Evolutionary conservation across 176 grass and related monocot species (phyloP), one percentile per base, ranked within the genome.

Genomic region (Zoysia japonica): DNA sequence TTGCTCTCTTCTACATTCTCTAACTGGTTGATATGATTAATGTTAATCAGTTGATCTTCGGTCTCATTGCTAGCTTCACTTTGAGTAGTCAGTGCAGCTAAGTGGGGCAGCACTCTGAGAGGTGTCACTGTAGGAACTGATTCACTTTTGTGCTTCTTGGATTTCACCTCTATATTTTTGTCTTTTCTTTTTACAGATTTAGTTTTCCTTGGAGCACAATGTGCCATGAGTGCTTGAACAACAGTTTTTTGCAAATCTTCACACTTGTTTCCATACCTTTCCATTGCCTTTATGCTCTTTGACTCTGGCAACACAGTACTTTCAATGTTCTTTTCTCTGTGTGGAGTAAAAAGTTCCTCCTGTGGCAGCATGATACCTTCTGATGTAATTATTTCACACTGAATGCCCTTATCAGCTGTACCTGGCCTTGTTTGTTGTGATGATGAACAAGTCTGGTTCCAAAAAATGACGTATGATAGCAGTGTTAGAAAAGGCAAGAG

Each of bases 401-500:
- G 87, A 85, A 85, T 85, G 67, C 28, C 81, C 71, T 91, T 84
- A 77, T 91, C 85, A 4, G 77, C 89, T 4, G 85, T 84, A 68
- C 72, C 19, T 70, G 77, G 89, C 41, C 61, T 83, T 71, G 77
- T 78, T 11, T 57, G 62, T 61, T 87, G 71, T 46, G 47, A 63
- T 80, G 76, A 72, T 51, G 52, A 9, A 63, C 50, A 56, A 67
- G 60, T 20, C 80, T 91, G 55, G 55, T 57, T 57, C 76, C 59
- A 87, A 17, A 77, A 84, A 91, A 76, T 72, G 40, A 46, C 67
- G 6, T 35, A 74, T 4, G 14, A 68, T 66, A 38, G 78, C 63
- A 46, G 40, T 7, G 19, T 73, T 55, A 47, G 36, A 39, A 35
- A 52, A 67, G 50, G 3, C 6, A 57, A 67, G 52, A 2, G 43